Conservation (phyloP, 2,329 filamentous ascomycete species). For the Ophiostoma montium region DNA sequence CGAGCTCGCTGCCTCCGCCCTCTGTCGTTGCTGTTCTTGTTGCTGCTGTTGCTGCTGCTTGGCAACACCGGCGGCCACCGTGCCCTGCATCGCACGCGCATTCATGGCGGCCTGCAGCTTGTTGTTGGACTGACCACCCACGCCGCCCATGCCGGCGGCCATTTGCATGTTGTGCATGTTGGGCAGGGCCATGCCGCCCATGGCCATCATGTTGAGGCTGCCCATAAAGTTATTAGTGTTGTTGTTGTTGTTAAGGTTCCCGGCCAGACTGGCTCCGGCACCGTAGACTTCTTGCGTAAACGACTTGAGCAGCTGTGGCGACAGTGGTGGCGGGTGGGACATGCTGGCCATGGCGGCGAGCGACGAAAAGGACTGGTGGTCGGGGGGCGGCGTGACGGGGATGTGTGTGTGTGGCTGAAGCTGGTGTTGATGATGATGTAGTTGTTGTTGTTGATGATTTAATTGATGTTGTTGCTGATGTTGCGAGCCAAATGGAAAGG, state of each 20-base stretch:
- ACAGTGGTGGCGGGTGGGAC: slow-evolving; percentile 9
- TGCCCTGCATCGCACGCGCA: slow-evolving; percentile 1
- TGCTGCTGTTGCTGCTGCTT: slow-evolving; percentile 5
- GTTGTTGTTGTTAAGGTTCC: not conserved
- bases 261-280: not conserved
- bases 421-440: slow-evolving; percentile 4
- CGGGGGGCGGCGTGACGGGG: slow-evolving; percentile 27
- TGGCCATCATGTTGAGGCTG: not conserved
- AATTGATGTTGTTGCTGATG: not conserved
- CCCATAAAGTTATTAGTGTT: not conserved
- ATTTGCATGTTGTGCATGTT: not conserved
- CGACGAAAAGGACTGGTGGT: slow-evolving; percentile 21
- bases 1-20: not conserved
- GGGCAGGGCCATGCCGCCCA: not conserved
- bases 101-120: slow-evolving; percentile 5
- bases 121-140: slow-evolving; percentile 1
- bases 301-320: slow-evolving; percentile 12
- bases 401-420: slow-evolving; percentile 12
- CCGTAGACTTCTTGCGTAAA: slow-evolving; percentile 15
- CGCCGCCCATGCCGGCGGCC: not conserved
- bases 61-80: not conserved
- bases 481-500: slow-evolving; percentile 18
- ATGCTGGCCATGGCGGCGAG: slow-evolving; percentile 1
- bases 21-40: not conserved
- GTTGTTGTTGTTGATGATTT: no score